Percentiles rank a stretch among this genome's conserved stretches.
These are phyloP conservation scores for Salix brachista DNA, from an alignment of 345 rosid species.

Conservation along the genomic window DNA sequence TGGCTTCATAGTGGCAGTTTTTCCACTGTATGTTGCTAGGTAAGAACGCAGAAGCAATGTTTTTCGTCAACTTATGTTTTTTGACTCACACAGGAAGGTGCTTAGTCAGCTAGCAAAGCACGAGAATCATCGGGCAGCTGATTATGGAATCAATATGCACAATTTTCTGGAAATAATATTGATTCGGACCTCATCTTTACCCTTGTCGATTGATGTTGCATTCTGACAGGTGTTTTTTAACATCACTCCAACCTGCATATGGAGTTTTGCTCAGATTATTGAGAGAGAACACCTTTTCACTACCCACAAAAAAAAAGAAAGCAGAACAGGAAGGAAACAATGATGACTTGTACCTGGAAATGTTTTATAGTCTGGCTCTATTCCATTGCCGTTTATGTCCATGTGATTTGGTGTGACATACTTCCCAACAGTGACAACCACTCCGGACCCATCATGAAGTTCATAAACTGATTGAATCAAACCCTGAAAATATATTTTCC, in stretches of 20 bases:
- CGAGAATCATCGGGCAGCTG: not conserved
- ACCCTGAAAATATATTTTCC: constrained; percentile 45
- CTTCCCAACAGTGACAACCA: constrained; percentile 78
- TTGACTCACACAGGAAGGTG: not conserved
- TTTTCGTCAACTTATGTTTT: not conserved
- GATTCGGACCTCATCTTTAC: constrained; percentile 20
- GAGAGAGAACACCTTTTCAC: not conserved
- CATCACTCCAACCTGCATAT: constrained; percentile 73
- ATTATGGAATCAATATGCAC: not conserved
- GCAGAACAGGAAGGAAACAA: not conserved
- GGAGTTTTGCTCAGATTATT: constrained; percentile 5
- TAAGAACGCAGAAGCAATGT: not conserved
- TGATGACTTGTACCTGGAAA: constrained; percentile 52
- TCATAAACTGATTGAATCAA: constrained; percentile 88
- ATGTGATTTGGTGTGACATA: constrained; percentile 81
- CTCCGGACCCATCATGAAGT: constrained; percentile 88
- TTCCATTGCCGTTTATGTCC: constrained; percentile 94
- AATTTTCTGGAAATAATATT: not conserved
- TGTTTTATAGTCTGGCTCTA: constrained; percentile 66
- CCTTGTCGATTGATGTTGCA: constrained; percentile 55
- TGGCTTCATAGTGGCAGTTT: not conserved
- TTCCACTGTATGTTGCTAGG: not conserved
- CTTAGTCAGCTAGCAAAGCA: constrained; percentile 1
- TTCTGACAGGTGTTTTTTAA: constrained; percentile 44
- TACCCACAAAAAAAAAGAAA: not conserved